Evolutionary conservation across 192 early-diverging fungal genomes (phyloP), one percentile per base, ranked within the genome.

Genomic region (Coemansia asiatica): DNA sequence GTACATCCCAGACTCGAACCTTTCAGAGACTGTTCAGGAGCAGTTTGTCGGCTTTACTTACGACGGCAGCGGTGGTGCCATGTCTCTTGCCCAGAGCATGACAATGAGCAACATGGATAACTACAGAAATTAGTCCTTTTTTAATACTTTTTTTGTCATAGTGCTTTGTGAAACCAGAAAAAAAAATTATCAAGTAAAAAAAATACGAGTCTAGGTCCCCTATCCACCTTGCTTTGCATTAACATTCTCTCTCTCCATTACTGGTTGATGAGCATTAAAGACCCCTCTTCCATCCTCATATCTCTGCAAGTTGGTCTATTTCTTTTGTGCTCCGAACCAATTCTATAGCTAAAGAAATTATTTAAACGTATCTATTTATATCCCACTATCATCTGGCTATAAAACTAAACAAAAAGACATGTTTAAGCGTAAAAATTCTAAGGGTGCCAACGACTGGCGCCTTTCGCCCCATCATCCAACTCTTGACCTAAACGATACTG

Each of bases 1-100:
- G 23, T 83, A 93, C 26, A 87, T 91, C 5, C 87, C 95, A 25
- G 87, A 87, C 59, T 86, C 87, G 6, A 91, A 90, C 61, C 84
- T 98, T 40, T 92, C 93, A 12, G 90, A 92, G 76, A 91, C 90
- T 16, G 87, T 96, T 58, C 96, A 98, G 76, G 81, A 91, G 61
- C 96, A 98, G 84, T 98, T 98, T 84, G 88, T 84, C 44, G 96
- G 96, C 9, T 98, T 97, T 70, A 95, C 92, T 1, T 97, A 92
- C 63, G 89, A 92, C 46, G 85, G 84, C 47, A 85, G 88, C 61
- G 90, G 90, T 54, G 90, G 90, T 19, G 86, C 90, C 33, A 86
- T 92, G 81, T 84, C 82, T 35, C 74, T 84, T 29, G 82, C 82
- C 23, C 82, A 81, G 66, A 84, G 82, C 62, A 81, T 81, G 79